Evolutionary conservation across 75 land plant species (phyloP).

Genomic region (Pseudotsuga menziesii): DNA sequence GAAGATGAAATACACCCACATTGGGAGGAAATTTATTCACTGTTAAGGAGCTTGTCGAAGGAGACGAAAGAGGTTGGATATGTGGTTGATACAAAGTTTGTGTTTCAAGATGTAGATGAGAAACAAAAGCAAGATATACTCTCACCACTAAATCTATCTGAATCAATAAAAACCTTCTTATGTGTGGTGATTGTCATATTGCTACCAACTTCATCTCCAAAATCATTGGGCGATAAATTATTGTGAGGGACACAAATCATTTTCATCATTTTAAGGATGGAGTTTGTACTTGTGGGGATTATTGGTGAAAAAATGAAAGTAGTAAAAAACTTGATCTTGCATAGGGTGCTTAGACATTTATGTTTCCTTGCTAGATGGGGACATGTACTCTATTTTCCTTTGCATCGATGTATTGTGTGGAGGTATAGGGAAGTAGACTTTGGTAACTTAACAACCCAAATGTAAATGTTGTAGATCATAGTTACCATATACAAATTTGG

Average conservation of each 20-base stretch:
- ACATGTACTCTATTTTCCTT: too few relatives aligned
- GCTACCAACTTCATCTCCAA: conserved; percentile 66
- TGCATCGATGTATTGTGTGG: too few relatives aligned
- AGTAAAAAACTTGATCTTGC: conserved; percentile 19
- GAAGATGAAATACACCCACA: conserved; percentile 51
- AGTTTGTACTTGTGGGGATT: conserved; percentile 70
- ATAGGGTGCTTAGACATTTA: not conserved
- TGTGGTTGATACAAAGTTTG: conserved; percentile 45
- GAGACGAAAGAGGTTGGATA: conserved; percentile 58
- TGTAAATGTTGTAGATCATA: too few relatives aligned
- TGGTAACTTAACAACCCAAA: too few relatives aligned
- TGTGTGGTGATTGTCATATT: conserved; percentile 71
- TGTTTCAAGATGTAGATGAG: conserved; percentile 49
- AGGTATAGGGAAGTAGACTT: too few relatives aligned
- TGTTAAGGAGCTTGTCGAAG: conserved; percentile 35
- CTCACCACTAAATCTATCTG: conserved; percentile 55
- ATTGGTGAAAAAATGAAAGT: conserved; percentile 35
- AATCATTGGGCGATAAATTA: conserved; percentile 45
- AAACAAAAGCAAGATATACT: conserved; percentile 48
- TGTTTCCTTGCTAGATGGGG: not conserved
- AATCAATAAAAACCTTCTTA: conserved; percentile 66
- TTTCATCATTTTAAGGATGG: conserved; percentile 82
- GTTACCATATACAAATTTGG: too few relatives aligned
- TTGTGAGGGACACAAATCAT: conserved; percentile 68
- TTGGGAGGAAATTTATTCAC: conserved; percentile 26